Base-by-base conservation (phyloP, 805 yeast species). In the Limtongozyma cylindracea region DNA sequence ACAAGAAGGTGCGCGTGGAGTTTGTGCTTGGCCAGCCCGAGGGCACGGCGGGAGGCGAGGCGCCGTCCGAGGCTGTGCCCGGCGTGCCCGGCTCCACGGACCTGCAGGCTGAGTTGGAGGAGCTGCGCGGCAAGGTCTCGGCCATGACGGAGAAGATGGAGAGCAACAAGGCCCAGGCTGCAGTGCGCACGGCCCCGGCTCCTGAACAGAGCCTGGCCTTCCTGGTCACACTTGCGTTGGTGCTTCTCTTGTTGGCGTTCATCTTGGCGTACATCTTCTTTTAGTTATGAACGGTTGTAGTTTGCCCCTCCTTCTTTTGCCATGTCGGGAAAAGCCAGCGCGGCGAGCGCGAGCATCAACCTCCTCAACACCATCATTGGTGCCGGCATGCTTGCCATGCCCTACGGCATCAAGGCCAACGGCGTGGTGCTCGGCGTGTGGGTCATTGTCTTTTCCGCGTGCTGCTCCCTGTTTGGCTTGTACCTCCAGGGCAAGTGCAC, bases 281-380 rank as follows among this genome's bases (percentile, higher is more conserved):
- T 35, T 68, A 50, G 15, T 6, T 5, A 13, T 13, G 15, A 5
- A 13, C 5, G 15, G 6, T 5, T 13, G 15, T 13, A 5, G 6
- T 13, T 13, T 5, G 15, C 15, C 6, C 15, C 15, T 5, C 15
- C 6, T 13, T 5, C 6, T 6, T 5, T 5, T 13, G 6, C 15
- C 6, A 13, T 6, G 6, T 13, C 30, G 24, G 9, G 26, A 24
- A 4, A 45, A 43, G 9, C 73, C 76, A 3, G 51, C 70, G 8
- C 45, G 55, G 13, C 27, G 36, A 2, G 69, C 82, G 2, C 70
- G 84, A 3, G 62, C 10, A 49, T 72, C 23, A 71, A 68, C 41
- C 49, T 76, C 18, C 56, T 69, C 24, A 74, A 74, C 45, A 73
- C 88, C 13, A 70, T 74, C 24, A 56, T 74, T 8, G 91, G 91